Evolutionary conservation across 2,329 filamentous ascomycete genomes (phyloP).

Genomic region (Periconia sp.): DNA sequence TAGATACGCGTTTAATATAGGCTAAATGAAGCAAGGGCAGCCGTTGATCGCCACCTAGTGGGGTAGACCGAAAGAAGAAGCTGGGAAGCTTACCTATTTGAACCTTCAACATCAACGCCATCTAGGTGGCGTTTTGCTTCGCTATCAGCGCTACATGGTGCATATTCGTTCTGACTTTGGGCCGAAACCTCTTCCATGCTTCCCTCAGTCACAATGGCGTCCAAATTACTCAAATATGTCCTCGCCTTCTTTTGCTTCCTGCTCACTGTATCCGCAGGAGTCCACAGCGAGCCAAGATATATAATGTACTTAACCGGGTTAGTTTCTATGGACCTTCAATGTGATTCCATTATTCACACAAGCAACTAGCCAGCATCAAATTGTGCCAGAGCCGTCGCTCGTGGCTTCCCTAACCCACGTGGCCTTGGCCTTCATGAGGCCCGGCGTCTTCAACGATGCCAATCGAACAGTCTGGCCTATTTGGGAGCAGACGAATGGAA

Average conservation of each 20-base stretch:
- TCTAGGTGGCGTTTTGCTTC: no score
- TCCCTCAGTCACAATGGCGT: no score
- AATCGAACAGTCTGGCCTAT: conserved; percentile 28
- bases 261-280: neutral
- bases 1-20: no score
- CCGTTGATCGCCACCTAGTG: no score
- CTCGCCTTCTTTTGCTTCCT: neutral
- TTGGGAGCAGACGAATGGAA: no score
- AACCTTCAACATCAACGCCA: no score
- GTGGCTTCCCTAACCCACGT: conserved; percentile 34
- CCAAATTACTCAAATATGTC: neutral
- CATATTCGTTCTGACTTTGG: no score
- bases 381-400: conserved; percentile 25
- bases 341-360: conserved; percentile 2
- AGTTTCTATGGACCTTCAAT: neutral
- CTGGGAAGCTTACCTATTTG: no score
- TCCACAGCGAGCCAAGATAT: conserved; percentile 10
- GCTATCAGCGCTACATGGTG: no score
- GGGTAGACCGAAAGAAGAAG: no score
- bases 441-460: conserved; percentile 33
- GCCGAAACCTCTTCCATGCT: no score
- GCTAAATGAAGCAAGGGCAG: no score
- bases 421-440: conserved; percentile 38
- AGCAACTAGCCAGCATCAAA: conserved; percentile 30
- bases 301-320: conserved; percentile 27